Evolutionary conservation across 257 asterid genomes (phyloP).

Genomic region (Lavandula angustifolia): DNA sequence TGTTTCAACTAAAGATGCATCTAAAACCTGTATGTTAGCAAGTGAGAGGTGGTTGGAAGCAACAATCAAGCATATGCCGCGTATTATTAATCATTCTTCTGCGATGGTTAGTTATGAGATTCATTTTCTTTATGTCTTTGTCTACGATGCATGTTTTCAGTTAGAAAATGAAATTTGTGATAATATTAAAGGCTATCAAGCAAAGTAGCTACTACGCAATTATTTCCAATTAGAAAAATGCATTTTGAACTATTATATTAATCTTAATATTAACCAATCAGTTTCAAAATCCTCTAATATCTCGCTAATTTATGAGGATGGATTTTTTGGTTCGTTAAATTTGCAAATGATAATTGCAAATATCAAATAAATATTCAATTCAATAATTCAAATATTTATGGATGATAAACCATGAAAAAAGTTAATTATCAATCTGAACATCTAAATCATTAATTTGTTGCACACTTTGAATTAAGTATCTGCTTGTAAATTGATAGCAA

Average conservation of each 20-base stretch:
- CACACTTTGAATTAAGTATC: conserved; percentile 10
- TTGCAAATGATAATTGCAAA: background rate
- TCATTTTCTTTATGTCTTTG: conserved; percentile 15
- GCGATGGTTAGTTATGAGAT: conserved; percentile 61
- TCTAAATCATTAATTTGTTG: conserved; percentile 10
- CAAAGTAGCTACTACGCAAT: background rate
- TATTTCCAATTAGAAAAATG: background rate
- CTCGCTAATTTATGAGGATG: background rate
- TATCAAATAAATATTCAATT: conserved; percentile 5
- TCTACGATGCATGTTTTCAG: conserved; percentile 11
- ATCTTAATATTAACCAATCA: background rate
- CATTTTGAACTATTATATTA: background rate
- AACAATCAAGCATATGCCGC: conserved; percentile 70
- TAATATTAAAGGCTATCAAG: background rate
- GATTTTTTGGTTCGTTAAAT: background rate
- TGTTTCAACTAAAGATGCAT: conserved; percentile 44
- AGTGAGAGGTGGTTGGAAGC: conserved; percentile 83
- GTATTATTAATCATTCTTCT: conserved; percentile 68
- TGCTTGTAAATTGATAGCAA: conserved; percentile 3
- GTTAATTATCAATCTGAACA: conserved; percentile 7
- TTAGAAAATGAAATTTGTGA: background rate
- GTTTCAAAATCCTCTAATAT: background rate
- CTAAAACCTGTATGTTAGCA: conserved; percentile 50
- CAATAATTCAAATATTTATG: background rate
- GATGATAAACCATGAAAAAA: background rate